Evolutionary conservation across 2,329 filamentous ascomycete genomes (phyloP).

Genomic region (Capronia americana): DNA sequence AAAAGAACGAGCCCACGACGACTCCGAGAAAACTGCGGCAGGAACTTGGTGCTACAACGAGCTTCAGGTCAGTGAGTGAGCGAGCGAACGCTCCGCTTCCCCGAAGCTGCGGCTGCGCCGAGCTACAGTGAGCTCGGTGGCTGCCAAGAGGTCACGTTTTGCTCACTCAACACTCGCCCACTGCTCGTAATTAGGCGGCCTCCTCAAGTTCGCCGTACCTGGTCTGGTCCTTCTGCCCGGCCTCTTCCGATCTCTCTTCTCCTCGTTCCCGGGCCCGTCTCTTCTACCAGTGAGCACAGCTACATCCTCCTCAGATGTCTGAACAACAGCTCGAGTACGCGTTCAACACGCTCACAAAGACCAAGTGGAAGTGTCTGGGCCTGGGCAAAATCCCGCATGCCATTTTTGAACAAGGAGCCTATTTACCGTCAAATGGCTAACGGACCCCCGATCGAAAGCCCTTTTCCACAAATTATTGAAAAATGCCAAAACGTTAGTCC

Average conservation of each 20-base stretch:
- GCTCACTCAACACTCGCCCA: not conserved
- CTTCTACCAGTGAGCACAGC: not conserved
- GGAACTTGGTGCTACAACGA: constrained; percentile 7
- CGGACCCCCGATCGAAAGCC: not conserved
- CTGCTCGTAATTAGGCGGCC: not conserved
- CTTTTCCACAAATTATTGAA: not conserved
- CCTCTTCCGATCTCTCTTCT: not conserved
- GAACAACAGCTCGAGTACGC: not conserved
- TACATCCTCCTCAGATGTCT: not conserved
- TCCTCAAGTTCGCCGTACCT: not conserved
- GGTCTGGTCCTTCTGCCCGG: not conserved
- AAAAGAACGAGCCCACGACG: not conserved
- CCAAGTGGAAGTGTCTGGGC: not conserved
- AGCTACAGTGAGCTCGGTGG: not conserved
- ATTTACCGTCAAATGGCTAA: not conserved
- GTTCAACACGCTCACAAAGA: not conserved
- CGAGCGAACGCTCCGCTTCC: constrained; percentile 1
- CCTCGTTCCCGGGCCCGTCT: not conserved
- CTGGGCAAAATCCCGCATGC: not conserved
- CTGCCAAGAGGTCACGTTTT: constrained; percentile 9
- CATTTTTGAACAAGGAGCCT: not conserved
- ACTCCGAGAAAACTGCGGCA: constrained; percentile 8
- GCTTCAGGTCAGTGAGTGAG: not conserved
- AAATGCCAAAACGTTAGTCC: not conserved
- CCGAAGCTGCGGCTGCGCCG: constrained; percentile 2